Base-by-base conservation (phyloP, 352 stramenopile genomes). In the Stephanocyclus meneghinianus region DNA sequence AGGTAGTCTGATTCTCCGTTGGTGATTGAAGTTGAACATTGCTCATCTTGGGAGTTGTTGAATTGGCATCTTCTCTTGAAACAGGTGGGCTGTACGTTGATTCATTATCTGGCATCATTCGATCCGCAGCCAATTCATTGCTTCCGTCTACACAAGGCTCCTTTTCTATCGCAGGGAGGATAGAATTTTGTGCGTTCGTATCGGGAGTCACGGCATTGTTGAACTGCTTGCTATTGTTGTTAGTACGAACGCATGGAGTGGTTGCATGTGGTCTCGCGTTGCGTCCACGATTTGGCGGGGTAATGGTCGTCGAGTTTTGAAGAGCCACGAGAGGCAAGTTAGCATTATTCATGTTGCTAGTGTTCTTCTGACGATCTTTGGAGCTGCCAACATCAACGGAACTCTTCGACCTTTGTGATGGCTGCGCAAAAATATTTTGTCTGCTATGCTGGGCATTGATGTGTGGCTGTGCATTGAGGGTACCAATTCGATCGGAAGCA, bases 1-100 rank as follows among this genome's bases (percentile, higher is more conserved):
- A 7, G 16, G 8, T 21, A 69, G 11, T 29, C 64, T 35, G 45
- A 60, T 45, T 70, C 40, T 21, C 35, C 44, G 53, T 62, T 15
- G 53, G 50, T 15, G 53, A 40, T 57, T 55, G 21, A 32, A 16
- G 55, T 42, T 79, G 69, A 13, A 76, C 10, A 40, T 81, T 81
- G 40, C 74, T 76, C 13, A 48, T 68, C 48, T 81, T 81, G 16
- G 74, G 74, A 59, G 74, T 76, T 6, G 42, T 26, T 47, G 50
- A 65, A 40, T 72, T 29, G 4, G 10, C 42, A 18, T 67, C 71
- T 26, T 51, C 15, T 8, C 7, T 62, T 13, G 37, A 47, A 29
- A 50, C 50, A 56, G 53, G 55, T 29, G 71, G 71, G 48, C 71
- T 78, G 44, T 30, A 59, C 30, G 50, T 63, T 7, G 71, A 51